Percentiles rank a stretch among this genome's conserved stretches.
Evolutionary conservation across 164 flowering plant genomes (phyloP).

Genomic region (Sextonia rubra): DNA sequence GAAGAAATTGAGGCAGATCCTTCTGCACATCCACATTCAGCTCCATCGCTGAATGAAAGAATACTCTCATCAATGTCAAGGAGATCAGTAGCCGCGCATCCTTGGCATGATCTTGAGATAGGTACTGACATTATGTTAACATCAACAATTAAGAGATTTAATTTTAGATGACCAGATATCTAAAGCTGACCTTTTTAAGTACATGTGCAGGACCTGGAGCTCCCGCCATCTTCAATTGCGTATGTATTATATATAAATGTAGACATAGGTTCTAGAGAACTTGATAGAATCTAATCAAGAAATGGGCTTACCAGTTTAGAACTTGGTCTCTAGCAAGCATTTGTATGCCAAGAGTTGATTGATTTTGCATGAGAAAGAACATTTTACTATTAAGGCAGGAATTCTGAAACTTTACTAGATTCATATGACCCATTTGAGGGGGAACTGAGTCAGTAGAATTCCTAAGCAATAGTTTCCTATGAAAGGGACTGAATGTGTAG

Average conservation of each 20-base stretch:
- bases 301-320: too few species aligned
- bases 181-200: background rate
- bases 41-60: slow-evolving; percentile 59
- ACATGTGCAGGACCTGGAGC: slow-evolving; percentile 59
- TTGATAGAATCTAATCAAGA: too few species aligned
- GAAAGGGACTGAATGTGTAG: too few species aligned
- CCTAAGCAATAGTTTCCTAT: too few species aligned
- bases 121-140: slow-evolving; percentile 29
- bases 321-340: too few species aligned
- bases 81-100: slow-evolving; percentile 80
- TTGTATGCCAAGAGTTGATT: too few species aligned
- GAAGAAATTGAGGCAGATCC: slow-evolving; percentile 33
- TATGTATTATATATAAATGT: slow-evolving; percentile 15
- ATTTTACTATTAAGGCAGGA: too few species aligned
- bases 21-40: slow-evolving; percentile 15
- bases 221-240: slow-evolving; percentile 51
- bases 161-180: background rate
- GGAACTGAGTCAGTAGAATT: too few species aligned
- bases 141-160: background rate
- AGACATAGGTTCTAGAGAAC: background rate
- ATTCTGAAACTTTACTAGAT: too few species aligned
- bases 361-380: too few species aligned
- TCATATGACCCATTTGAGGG: too few species aligned
- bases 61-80: slow-evolving; percentile 69
- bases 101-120: slow-evolving; percentile 85